Evolutionary conservation across 108 stramenopile genomes (phyloP), one percentile per base, ranked within the genome.

Genomic region (Seminavis robusta): DNA sequence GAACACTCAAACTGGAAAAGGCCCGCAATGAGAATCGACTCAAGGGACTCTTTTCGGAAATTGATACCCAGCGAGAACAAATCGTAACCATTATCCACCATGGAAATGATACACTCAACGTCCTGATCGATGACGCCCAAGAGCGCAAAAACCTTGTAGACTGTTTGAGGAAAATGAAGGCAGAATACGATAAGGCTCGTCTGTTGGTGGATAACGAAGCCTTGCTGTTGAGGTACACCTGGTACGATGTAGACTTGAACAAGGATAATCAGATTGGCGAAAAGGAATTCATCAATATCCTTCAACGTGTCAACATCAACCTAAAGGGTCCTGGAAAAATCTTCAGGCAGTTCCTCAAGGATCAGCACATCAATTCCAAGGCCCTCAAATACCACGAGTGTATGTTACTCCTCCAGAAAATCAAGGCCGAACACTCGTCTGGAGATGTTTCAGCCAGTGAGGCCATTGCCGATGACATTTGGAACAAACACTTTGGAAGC

Each of bases 181-280:
- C 47, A n/a, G 52, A 49, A 1, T 91, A 85, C 69, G 59, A 76
- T 23, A 48, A 46, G 4, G 30, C 61, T 15, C 59, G 51, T 15
- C 40, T 37, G 3, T 54, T 47, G 33, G 52, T 84, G 29, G 39
- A 45, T 7, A 70, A 74, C 28, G 85, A 84, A 47, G 68, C 54
- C 27, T 50, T 75, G 19, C 46, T 92, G 45, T 47, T 92, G 52
- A 50, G 90, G n/a, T 88, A 92, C 46, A 69, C 80, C 30, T 88
- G 84, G 77, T 83, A 77, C 51, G 86, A 86, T 60, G 56, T 77
- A n/a, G 86, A 92, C 67, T 39, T 43, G 54, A 60, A 80, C 49
- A 52, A 64, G 25, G 65, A 61, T 27, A 80, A 73, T 4, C 43
- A 19, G 15, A 63, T 92, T 32, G 42, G 54, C 23, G 31, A 56